Conservation (phyloP, 441 rosid species). For the Euphorbia celastroides region DNA sequence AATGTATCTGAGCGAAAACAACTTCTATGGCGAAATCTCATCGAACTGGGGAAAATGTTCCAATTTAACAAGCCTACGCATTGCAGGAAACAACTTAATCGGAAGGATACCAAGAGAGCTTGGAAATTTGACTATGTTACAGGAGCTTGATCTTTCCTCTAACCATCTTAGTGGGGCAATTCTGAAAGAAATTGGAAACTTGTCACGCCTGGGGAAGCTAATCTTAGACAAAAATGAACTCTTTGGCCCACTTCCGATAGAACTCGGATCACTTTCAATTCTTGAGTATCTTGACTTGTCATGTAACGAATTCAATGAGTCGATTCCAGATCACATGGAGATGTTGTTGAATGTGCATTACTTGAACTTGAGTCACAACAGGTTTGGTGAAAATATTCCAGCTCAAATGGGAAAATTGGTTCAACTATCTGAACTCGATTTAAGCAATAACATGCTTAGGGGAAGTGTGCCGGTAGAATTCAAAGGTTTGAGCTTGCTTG, state of each 20-base stretch:
- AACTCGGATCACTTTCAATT: slow-evolving; percentile 16
- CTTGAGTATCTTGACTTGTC: slow-evolving; percentile 19
- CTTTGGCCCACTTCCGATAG: slow-evolving; percentile 18
- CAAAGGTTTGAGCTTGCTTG: too few species aligned
- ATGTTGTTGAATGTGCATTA: neutral
- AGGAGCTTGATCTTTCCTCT: slow-evolving; percentile 24
- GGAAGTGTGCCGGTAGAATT: too few species aligned
- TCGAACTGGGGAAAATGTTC: slow-evolving; percentile 24
- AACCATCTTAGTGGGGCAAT: slow-evolving; percentile 26
- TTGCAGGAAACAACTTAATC: slow-evolving; percentile 23
- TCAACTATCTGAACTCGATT: too few species aligned
- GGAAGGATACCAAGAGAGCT: slow-evolving; percentile 29
- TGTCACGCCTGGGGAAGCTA: slow-evolving; percentile 14
- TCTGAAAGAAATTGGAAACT: slow-evolving; percentile 23
- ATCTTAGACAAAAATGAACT: slow-evolving; percentile 18
- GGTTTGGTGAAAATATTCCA: slow-evolving; percentile 21
- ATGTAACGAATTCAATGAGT: slow-evolving; percentile 9
- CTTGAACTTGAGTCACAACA: slow-evolving; percentile 28
- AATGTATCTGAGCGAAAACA: slow-evolving; percentile 29
- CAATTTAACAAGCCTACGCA: slow-evolving; percentile 4
- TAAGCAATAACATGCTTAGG: too few species aligned
- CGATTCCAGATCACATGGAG: slow-evolving; percentile 18
- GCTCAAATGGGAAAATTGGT: slow-evolving; percentile 7
- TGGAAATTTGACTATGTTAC: slow-evolving; percentile 20
- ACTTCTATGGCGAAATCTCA: slow-evolving; percentile 28